phyloP scores from a whole-genome alignment of 805 yeast genomes.

The Kazachstania viticola region DNA sequence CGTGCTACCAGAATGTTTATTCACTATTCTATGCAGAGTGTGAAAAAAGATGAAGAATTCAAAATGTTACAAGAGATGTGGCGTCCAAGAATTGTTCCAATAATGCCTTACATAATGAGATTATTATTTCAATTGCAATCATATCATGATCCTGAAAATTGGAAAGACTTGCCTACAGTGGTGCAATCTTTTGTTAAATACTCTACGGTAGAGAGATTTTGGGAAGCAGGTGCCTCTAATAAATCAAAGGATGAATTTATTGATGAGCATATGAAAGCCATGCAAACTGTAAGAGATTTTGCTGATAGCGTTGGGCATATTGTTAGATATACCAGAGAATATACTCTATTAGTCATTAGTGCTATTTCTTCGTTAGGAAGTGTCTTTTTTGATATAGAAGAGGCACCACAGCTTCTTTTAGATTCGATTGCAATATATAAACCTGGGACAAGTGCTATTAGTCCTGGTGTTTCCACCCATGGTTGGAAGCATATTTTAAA shows the following conservation, averaged over 20 bases:
- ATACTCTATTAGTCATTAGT: constrained; percentile 81
- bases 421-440: constrained; percentile 59
- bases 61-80: constrained; percentile 57
- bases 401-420: constrained; percentile 66
- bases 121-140: constrained; percentile 84
- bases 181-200: constrained; percentile 88
- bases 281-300: constrained; percentile 87
- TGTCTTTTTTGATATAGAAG: constrained; percentile 77
- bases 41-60: constrained; percentile 69
- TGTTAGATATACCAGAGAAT: constrained; percentile 89
- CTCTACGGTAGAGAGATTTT: constrained; percentile 84
- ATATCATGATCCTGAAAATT: constrained; percentile 85
- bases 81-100: constrained; percentile 89
- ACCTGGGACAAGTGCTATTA: constrained; percentile 40
- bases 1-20: constrained; percentile 90
- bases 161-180: constrained; percentile 77
- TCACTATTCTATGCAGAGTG: constrained; percentile 88
- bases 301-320: constrained; percentile 97
- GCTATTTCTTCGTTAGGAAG: constrained; percentile 85
- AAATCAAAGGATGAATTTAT: constrained; percentile 90
- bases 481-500: constrained; percentile 97
- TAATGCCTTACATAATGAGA: constrained; percentile 82
- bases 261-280: constrained; percentile 88
- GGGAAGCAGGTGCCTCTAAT: constrained; percentile 97
- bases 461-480: constrained; percentile 79